Base-by-base conservation (phyloP, 148 eudicot genomes). In the Cornus controversa region DNA sequence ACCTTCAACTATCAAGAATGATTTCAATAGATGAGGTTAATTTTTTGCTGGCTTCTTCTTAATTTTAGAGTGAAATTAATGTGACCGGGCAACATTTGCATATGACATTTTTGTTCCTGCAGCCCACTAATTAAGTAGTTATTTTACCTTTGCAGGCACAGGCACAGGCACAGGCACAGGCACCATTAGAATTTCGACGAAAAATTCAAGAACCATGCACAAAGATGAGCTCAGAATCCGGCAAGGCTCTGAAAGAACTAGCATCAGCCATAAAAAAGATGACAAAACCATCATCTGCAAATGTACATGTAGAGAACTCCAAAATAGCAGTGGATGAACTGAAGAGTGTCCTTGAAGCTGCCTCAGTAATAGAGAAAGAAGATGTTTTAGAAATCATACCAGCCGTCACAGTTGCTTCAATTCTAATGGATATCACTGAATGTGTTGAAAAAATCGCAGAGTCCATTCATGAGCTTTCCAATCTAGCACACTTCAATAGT, bases 191-290 rank as follows among this genome's bases (percentile, higher is more conserved):
- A 67, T 76, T 91, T 34, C 74, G 80, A 47, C 79, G 34, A 67
- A 84, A 58, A 79, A 81, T 92, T 22, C 81, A 80, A 76, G 82
- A 80, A 37, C 75, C 91, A 27, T 91, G 91, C 84, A 80, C 40
- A 4, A 85, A 66, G 50, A 84, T 91, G 84, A 85, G 89, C 84
- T 26, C 58, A 20, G 89, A 90, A 81, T 79, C 90, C 8, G 87
- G 89, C 71, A 87, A 86, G 70, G 85, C 90, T 11, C 66, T 92
- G 37, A 82, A 69, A 66, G 90, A 75, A 69, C 69, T 91, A 42
- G 81, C 94, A 28, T 67, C 76, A 27, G 73, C 93, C 1, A 78
- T 90, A 10, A 67, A 80, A 70, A 78, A 80, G 7, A 82, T 81
- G 86, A 67, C 77, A 26, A 67, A 72, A 8, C 87, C 91, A 37